A percentile compares a stretch with the other conserved stretches of the same genome.
phyloP scores from a whole-genome alignment of 352 stramenopile species.

The Pilasporangium apinafurcum region DNA sequence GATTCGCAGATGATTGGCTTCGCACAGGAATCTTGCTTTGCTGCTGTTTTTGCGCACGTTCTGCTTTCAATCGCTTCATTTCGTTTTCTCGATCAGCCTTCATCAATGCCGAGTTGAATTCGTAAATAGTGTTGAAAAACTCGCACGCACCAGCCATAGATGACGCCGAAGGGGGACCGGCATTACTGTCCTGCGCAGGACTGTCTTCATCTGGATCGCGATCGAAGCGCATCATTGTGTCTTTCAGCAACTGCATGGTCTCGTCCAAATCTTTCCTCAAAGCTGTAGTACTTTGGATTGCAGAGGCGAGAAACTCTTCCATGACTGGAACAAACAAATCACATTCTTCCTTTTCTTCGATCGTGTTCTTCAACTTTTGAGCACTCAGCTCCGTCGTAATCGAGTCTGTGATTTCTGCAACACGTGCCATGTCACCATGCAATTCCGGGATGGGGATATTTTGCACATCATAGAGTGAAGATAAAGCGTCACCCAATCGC shows the following conservation, averaged over 20 bases:
- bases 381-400: slow-evolving; percentile 58
- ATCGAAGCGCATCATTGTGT: slow-evolving; percentile 63
- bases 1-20: slow-evolving; percentile 17
- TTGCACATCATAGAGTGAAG: slow-evolving; percentile 68
- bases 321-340: slow-evolving; percentile 66
- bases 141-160: slow-evolving; percentile 34
- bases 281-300: slow-evolving; percentile 12
- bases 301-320: slow-evolving; percentile 48
- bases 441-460: slow-evolving; percentile 72
- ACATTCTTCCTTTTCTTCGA: slow-evolving; percentile 54
- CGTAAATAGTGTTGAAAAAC: slow-evolving; percentile 71
- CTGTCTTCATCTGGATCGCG: slow-evolving; percentile 29
- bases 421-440: slow-evolving; percentile 58
- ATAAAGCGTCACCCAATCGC: slow-evolving; percentile 49
- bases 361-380: slow-evolving; percentile 68
- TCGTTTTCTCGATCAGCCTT: slow-evolving; percentile 79
- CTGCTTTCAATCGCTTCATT: slow-evolving; percentile 56
- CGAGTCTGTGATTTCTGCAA: slow-evolving; percentile 54
- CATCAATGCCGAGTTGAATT: slow-evolving; percentile 70
- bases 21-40: slow-evolving; percentile 29
- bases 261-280: slow-evolving; percentile 47
- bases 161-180: slow-evolving; percentile 13
- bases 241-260: slow-evolving; percentile 34
- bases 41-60: slow-evolving; percentile 48
- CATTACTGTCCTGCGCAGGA: neutral